Evolutionary conservation across 352 stramenopile species (phyloP), one percentile per base, ranked within the genome.

Genomic region (Aphanomyces cochlioides): DNA sequence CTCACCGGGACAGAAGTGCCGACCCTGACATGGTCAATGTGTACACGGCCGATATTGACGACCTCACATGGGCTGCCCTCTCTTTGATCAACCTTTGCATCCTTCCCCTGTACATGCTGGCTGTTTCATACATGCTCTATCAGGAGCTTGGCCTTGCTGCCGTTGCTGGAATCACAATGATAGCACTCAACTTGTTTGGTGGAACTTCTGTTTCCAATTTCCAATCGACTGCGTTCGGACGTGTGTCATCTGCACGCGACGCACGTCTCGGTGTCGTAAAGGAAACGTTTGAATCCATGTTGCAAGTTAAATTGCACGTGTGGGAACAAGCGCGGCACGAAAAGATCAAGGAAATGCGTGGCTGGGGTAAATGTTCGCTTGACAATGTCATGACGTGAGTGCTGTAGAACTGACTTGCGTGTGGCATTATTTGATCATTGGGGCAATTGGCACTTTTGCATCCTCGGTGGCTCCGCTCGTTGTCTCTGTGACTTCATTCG

Each of bases 271-370:
- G 75, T 1, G 68, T 72, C 0, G 64, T 87, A 38, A 86, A 83
- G 38, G 80, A 89, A 56, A 66, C 75, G 3, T 79, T 87, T 47
- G 61, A 65, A 21, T 78, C 77, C 34, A 96, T 97, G 60, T 86
- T 91, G 19, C 88, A 96, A 69, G 87, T 97, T 77, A 98, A 98
- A 75, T 94, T 96, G 67, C 94, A 96, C 74, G 85, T 84, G 5
- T 98, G 88, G 88, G 90, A 98, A 74, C 48, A 66, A 39, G 84
- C 88, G 15, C 96, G 97, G 74, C 72, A 77, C 15, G 85, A 82
- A 7, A 85, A 95, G 73, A 87, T 98, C 37, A 41, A 63, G 19
- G 37, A 72, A 7, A 43, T 90, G 4, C 81, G 90, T 28, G 72
- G 78, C 4, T 60, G 28, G 7, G 63, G 63, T 69, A 28, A 19